Conservation (phyloP, 768 basidiomycete genomes). For the Kwoniella europaea region DNA sequence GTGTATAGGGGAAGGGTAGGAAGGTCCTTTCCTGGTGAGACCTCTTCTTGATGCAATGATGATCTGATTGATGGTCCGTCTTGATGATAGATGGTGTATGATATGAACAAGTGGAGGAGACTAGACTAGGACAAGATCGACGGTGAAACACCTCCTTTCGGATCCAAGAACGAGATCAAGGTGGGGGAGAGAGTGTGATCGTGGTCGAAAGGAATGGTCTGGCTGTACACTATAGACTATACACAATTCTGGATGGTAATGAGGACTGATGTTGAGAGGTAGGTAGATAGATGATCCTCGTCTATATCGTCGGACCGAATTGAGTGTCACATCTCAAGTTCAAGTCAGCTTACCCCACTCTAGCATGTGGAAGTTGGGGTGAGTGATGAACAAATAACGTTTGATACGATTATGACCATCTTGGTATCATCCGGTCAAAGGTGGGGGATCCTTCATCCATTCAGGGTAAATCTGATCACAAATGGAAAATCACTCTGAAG, state of each 20-base stretch:
- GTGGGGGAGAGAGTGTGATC: not conserved
- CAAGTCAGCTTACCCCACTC: not conserved
- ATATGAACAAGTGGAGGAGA: not conserved
- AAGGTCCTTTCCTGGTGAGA: slow-evolving; percentile 7
- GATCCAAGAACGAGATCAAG: not conserved
- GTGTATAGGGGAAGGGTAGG: not conserved
- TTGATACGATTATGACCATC: too few species aligned
- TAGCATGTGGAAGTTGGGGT: not conserved
- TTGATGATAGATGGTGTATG: too few species aligned
- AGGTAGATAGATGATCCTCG: too few species aligned
- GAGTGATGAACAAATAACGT: too few species aligned
- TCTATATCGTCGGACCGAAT: too few species aligned
- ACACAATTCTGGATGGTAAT: too few species aligned
- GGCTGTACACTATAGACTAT: not conserved
- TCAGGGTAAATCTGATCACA: not conserved
- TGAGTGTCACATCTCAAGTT: too few species aligned
- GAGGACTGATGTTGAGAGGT: too few species aligned
- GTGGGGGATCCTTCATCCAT: not conserved
- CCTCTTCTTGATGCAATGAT: not conserved
- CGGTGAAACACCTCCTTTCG: slow-evolving; percentile 10
- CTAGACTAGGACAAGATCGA: slow-evolving; percentile 1
- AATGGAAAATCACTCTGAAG: not conserved
- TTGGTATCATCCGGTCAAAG: not conserved
- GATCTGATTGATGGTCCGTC: not conserved
- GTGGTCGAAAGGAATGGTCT: not conserved